phyloP scores from a whole-genome alignment of 2,329 filamentous ascomycete genomes.

The Thelonectria rubi region DNA sequence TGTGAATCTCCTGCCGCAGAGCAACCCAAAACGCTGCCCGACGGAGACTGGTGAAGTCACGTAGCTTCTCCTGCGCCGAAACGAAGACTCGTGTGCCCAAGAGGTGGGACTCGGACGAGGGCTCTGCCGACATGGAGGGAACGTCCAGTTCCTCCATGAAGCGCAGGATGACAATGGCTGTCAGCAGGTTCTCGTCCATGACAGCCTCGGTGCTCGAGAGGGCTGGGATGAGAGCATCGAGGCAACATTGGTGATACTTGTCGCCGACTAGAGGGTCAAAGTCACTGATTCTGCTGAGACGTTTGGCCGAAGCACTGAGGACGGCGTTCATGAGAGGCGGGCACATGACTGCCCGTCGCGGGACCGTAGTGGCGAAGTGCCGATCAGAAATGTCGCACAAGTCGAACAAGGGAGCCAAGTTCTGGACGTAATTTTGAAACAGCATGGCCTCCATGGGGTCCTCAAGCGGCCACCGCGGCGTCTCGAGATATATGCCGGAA shows the following conservation, averaged over 20 bases:
- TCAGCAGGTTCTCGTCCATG: constrained; percentile 44
- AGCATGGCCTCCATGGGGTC: constrained; percentile 43
- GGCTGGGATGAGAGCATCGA: constrained; percentile 41
- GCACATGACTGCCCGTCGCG: constrained; percentile 39
- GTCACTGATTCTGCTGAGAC: constrained; percentile 33
- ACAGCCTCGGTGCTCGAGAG: constrained; percentile 39
- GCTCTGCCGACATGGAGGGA: constrained; percentile 28
- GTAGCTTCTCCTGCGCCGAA: constrained; percentile 41
- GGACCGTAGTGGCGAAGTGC: constrained; percentile 44
- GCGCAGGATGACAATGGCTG: constrained; percentile 44
- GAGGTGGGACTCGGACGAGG: constrained; percentile 39
- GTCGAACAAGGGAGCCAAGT: constrained; percentile 42
- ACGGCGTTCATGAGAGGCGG: constrained; percentile 43
- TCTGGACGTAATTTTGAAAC: constrained; percentile 41
- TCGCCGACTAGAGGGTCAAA: constrained; percentile 40
- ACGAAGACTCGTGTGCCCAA: constrained; percentile 43
- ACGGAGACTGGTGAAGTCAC: constrained; percentile 42
- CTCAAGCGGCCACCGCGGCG: constrained; percentile 35
- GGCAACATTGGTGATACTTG: constrained; percentile 42
- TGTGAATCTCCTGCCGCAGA: constrained; percentile 44
- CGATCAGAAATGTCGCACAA: constrained; percentile 40
- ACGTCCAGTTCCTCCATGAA: constrained; percentile 44
- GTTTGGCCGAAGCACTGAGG: constrained; percentile 42
- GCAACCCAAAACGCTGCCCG: constrained; percentile 44
- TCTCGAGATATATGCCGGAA: constrained; percentile 36